These are phyloP conservation scores for Cutaneotrichosporon sp. DNA, from an alignment of 1,284 basidiomycete species.

Conservation along the genomic window DNA sequence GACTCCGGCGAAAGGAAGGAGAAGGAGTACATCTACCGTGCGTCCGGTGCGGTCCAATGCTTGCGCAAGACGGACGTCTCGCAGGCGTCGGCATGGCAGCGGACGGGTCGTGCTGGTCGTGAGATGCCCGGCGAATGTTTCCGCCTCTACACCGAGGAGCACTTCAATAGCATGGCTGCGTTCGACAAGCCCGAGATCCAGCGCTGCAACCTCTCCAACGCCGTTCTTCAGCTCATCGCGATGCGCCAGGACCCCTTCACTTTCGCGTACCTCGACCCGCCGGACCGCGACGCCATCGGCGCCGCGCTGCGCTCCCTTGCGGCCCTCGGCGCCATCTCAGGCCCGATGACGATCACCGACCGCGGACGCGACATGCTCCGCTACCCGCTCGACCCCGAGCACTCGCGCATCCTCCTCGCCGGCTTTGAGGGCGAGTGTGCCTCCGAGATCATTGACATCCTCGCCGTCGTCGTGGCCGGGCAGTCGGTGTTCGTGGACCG, in stretches of 20 bases:
- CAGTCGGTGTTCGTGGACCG: constrained; percentile 66
- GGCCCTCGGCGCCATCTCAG: constrained; percentile 72
- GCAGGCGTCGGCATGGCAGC: constrained; percentile 77
- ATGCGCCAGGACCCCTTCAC: constrained; percentile 74
- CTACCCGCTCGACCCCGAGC: constrained; percentile 82
- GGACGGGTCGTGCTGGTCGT: constrained; percentile 87
- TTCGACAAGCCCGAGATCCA: constrained; percentile 84
- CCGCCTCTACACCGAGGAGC: constrained; percentile 80
- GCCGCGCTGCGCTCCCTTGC: constrained; percentile 74
- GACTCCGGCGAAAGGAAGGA: constrained; percentile 96
- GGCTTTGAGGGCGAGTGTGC: constrained; percentile 67
- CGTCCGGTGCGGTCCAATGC: constrained; percentile 86
- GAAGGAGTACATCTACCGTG: constrained; percentile 74
- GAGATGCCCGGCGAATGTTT: constrained; percentile 85
- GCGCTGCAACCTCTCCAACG: constrained; percentile 77
- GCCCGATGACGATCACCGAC: constrained; percentile 64
- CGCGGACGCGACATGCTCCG: constrained; percentile 75
- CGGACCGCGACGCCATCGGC: constrained; percentile 66
- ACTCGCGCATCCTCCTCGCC: constrained; percentile 72
- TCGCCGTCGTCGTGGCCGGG: constrained; percentile 71
- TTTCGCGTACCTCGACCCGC: constrained; percentile 82
- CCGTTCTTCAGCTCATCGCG: constrained; percentile 79
- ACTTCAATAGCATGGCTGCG: constrained; percentile 66
- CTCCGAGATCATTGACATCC: constrained; percentile 70
- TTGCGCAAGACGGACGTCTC: constrained; percentile 79